Conservation (phyloP, 2,329 filamentous ascomycete genomes). For the Parafenestella ontariensis region DNA sequence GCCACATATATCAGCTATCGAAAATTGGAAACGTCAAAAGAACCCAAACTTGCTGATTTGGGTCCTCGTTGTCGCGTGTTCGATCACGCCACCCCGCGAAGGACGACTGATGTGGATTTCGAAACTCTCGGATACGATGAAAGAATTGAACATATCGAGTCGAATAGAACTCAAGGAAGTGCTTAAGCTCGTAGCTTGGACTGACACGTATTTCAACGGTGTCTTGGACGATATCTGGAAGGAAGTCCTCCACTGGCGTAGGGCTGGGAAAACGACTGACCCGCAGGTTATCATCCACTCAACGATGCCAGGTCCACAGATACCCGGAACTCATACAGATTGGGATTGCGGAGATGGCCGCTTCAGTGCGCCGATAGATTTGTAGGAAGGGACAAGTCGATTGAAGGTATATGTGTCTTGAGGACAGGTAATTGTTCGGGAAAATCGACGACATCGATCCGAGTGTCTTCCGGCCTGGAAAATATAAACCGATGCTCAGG, state of each 20-base stretch:
- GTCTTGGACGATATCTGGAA: slow-evolving; percentile 18
- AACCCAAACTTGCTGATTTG: slow-evolving; percentile 32
- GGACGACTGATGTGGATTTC: slow-evolving; percentile 25
- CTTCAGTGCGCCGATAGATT: background rate
- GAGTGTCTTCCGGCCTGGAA: too few relatives aligned
- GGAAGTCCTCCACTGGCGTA: slow-evolving; percentile 1
- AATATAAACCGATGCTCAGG: too few relatives aligned
- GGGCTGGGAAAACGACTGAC: background rate
- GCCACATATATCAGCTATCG: slow-evolving; percentile 6
- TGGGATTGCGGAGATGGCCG: background rate
- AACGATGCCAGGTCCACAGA: background rate
- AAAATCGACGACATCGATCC: too few relatives aligned
- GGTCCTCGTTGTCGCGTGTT: slow-evolving; percentile 26
- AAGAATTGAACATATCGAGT: slow-evolving; percentile 12
- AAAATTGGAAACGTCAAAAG: slow-evolving; percentile 20
- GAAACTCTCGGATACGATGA: slow-evolving; percentile 15
- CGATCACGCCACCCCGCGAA: slow-evolving; percentile 4
- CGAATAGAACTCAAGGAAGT: slow-evolving; percentile 12
- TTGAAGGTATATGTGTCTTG: background rate
- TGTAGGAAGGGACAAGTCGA: background rate
- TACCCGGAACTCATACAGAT: background rate
- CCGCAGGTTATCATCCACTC: background rate
- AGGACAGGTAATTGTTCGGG: too few relatives aligned
- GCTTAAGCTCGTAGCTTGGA: slow-evolving; percentile 32
- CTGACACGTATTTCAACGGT: slow-evolving; percentile 23